A percentile compares a stretch with the other conserved stretches of the same genome.
phyloP scores from a whole-genome alignment of 257 asterid genomes.

The Cynanchum wilfordii region DNA sequence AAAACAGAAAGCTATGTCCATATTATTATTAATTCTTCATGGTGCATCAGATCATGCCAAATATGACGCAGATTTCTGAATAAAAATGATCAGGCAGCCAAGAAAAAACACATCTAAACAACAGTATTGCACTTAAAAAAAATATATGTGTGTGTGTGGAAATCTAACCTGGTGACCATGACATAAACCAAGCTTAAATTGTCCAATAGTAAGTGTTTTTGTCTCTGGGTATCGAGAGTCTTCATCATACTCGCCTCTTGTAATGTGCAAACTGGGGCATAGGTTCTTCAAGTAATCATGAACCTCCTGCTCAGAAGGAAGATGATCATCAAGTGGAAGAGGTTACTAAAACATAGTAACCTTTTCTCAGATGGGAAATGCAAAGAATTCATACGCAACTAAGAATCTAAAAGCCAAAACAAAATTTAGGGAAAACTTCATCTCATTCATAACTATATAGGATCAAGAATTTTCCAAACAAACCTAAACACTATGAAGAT shows the following conservation, averaged over 20 bases:
- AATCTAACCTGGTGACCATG: slow-evolving; percentile 28
- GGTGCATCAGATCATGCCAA: not conserved
- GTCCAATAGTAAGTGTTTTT: slow-evolving; percentile 30
- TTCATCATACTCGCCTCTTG: slow-evolving; percentile 31
- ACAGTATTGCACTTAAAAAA: not conserved
- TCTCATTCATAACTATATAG: not conserved
- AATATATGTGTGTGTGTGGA: not conserved
- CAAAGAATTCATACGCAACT: not conserved
- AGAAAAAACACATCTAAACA: not conserved
- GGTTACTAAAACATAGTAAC: not conserved
- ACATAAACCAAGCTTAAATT: slow-evolving; percentile 30
- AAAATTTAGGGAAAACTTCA: not conserved
- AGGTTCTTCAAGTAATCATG: slow-evolving; percentile 29
- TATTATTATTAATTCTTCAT: not conserved
- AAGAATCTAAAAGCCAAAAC: not conserved
- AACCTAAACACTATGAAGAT: not conserved
- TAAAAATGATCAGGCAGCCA: not conserved
- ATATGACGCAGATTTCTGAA: not conserved
- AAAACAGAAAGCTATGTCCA: not conserved
- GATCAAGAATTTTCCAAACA: not conserved
- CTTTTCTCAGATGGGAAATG: not conserved
- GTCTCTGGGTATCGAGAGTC: slow-evolving; percentile 29
- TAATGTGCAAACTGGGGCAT: slow-evolving; percentile 28
- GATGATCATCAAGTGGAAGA: slow-evolving; percentile 3
- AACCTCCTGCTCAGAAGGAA: slow-evolving; percentile 18